phyloP scores from a whole-genome alignment of 768 basidiomycete species.

The Strobilomyces confusus region DNA sequence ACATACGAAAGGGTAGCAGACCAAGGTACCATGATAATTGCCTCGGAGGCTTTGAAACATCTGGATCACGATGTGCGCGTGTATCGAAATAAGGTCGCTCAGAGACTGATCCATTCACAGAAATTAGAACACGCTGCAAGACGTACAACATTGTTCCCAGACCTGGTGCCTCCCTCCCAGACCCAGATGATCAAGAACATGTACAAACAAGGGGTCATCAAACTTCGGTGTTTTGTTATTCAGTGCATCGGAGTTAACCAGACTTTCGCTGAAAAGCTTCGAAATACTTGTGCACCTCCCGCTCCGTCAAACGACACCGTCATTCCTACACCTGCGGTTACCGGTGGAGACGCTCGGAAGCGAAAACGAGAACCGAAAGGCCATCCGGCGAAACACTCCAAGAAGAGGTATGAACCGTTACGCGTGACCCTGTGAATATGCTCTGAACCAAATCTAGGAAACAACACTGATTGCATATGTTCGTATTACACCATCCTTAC shows the following conservation, averaged over 20 bases:
- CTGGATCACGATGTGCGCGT: conserved; percentile 10
- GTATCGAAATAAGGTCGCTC: background rate
- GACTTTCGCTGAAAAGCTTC: conserved; percentile 13
- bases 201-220: conserved; percentile 28
- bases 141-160: conserved; percentile 17
- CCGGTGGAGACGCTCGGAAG: conserved; percentile 3
- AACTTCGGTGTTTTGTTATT: conserved; percentile 26
- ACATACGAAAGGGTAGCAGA: conserved; percentile 24
- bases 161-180: conserved; percentile 24
- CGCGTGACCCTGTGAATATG: background rate
- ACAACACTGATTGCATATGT: conserved; percentile 3
- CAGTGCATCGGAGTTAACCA: conserved; percentile 19
- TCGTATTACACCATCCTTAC: background rate
- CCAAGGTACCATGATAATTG: conserved; percentile 10
- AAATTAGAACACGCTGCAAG: conserved; percentile 16
- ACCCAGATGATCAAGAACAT: conserved; percentile 24
- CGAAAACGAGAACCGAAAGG: conserved; percentile 7
- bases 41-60: conserved; percentile 7
- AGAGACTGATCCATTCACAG: conserved; percentile 8
- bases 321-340: background rate
- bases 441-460: conserved; percentile 10
- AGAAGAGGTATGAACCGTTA: conserved; percentile 7
- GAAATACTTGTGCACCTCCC: background rate
- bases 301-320: background rate
- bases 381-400: background rate